Evolutionary conservation across 1,139 yeast species (phyloP).

Genomic region (Ogataea hybrid): DNA sequence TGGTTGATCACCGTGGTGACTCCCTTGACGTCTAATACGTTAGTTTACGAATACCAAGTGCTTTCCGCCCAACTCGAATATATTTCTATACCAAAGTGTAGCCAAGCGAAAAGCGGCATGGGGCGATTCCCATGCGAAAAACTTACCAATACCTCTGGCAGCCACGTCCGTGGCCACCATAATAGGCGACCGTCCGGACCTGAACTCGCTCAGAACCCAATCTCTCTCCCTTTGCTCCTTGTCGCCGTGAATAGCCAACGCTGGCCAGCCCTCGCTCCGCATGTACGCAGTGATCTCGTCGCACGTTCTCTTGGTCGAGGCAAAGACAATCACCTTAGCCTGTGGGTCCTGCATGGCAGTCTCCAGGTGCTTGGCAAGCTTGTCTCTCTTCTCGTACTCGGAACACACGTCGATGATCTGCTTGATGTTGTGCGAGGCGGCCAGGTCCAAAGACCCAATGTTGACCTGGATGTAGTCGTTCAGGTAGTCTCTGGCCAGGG

Average conservation of each 20-base stretch:
- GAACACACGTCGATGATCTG: slow-evolving; percentile 90
- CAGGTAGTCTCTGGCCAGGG: slow-evolving; percentile 86
- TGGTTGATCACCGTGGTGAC: slow-evolving; percentile 89
- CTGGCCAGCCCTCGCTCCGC: slow-evolving; percentile 99
- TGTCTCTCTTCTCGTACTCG: slow-evolving; percentile 93
- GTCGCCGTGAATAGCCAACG: slow-evolving; percentile 98
- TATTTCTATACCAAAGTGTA: slow-evolving; percentile 8
- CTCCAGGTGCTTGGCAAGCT: slow-evolving; percentile 80
- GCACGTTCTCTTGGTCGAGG: slow-evolving; percentile 96
- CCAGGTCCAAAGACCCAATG: slow-evolving; percentile 90
- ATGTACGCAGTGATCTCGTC: slow-evolving; percentile 90
- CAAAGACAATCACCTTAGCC: slow-evolving; percentile 81
- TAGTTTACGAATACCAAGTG: slow-evolving; percentile 9
- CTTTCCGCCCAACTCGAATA: slow-evolving; percentile 9
- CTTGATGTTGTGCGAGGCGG: slow-evolving; percentile 95
- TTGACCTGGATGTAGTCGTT: slow-evolving; percentile 94
- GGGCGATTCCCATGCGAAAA: slow-evolving; percentile 23
- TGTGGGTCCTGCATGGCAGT: slow-evolving; percentile 74
- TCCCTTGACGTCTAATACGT: slow-evolving; percentile 84
- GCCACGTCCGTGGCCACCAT: slow-evolving; percentile 99
- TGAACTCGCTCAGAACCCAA: slow-evolving; percentile 95
- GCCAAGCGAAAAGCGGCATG: slow-evolving; percentile 34
- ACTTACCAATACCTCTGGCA: slow-evolving; percentile 99
- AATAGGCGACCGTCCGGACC: slow-evolving; percentile 87
- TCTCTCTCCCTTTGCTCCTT: slow-evolving; percentile 98